Percentiles rank a stretch among this genome's conserved stretches.
phyloP scores from a whole-genome alignment of 805 yeast species.

The Ogataea parapolymorpha region DNA sequence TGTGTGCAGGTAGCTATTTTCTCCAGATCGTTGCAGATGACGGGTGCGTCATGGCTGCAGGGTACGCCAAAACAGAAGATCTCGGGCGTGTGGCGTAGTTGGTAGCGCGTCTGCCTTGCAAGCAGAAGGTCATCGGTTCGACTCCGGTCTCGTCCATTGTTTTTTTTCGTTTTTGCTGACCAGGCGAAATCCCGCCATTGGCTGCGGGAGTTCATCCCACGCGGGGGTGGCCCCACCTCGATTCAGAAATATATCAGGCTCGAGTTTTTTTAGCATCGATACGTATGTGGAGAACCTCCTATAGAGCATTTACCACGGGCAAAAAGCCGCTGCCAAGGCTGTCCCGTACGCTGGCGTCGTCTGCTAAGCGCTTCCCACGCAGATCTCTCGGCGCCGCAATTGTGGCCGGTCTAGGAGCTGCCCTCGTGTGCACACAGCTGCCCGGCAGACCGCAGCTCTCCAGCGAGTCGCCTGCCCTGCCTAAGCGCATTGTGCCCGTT shows the following conservation, averaged over 20 bases:
- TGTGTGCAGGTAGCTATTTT: no score
- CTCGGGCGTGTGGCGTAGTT: constrained; percentile 76
- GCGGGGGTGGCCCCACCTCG: no score
- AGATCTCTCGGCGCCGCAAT: not conserved
- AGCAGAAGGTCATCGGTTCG: constrained; percentile 77
- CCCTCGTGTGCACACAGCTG: not conserved
- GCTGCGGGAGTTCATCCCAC: not conserved
- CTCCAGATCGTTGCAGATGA: not conserved
- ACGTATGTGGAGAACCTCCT: not conserved
- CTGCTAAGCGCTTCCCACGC: not conserved
- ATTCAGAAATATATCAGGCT: no score
- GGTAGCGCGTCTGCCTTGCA: constrained; percentile 82
- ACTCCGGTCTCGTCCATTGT: constrained; percentile 68
- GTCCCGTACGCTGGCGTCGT: not conserved
- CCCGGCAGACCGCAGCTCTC: not conserved
- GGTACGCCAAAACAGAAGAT: not conserved
- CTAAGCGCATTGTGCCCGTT: constrained; percentile 23
- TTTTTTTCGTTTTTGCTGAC: constrained; percentile 6
- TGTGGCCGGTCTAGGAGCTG: not conserved
- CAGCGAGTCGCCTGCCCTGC: not conserved
- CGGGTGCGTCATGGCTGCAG: not conserved
- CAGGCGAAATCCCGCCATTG: not conserved
- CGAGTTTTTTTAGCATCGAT: no score
- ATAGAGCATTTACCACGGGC: not conserved
- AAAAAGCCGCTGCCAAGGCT: not conserved